phyloP scores from a whole-genome alignment of 139 green algal genomes.

The Edaphochlamys debaryana region DNA sequence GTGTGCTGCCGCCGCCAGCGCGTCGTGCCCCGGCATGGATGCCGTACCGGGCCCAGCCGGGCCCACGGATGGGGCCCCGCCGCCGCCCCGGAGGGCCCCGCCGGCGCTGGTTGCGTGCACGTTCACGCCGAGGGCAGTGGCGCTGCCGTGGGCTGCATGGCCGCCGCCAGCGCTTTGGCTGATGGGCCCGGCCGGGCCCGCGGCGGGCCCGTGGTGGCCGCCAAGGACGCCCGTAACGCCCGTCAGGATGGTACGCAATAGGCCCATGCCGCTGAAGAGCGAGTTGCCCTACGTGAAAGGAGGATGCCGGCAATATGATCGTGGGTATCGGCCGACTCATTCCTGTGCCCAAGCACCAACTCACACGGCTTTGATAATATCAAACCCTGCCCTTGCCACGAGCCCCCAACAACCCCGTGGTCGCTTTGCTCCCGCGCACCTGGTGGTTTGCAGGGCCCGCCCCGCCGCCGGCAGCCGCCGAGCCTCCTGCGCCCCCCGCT shows the following conservation, averaged over 20 bases:
- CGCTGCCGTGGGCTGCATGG: not conserved
- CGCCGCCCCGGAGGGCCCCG: not conserved
- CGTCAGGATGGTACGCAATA: conserved; percentile 13
- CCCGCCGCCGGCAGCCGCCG: not conserved
- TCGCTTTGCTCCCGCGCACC: no score
- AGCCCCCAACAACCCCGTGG: no score
- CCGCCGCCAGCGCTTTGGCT: not conserved
- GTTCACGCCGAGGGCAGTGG: not conserved
- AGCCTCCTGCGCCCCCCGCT: no score
- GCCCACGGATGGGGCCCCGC: conserved; percentile 15
- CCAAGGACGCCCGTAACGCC: conserved; percentile 22
- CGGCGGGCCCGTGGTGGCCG: not conserved
- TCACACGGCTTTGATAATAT: no score
- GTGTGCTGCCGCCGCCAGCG: not conserved
- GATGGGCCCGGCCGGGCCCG: not conserved
- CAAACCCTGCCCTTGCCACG: no score
- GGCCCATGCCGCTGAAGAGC: not conserved
- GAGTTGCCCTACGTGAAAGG: no score
- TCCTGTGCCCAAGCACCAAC: no score
- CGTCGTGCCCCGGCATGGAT: no score
- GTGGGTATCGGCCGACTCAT: no score
- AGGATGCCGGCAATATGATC: no score
- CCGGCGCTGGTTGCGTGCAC: not conserved
- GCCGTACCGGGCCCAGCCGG: not conserved
- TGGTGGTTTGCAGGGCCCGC: no score